phyloP scores from a whole-genome alignment of 441 rosid genomes.

The Populus hybrid region DNA sequence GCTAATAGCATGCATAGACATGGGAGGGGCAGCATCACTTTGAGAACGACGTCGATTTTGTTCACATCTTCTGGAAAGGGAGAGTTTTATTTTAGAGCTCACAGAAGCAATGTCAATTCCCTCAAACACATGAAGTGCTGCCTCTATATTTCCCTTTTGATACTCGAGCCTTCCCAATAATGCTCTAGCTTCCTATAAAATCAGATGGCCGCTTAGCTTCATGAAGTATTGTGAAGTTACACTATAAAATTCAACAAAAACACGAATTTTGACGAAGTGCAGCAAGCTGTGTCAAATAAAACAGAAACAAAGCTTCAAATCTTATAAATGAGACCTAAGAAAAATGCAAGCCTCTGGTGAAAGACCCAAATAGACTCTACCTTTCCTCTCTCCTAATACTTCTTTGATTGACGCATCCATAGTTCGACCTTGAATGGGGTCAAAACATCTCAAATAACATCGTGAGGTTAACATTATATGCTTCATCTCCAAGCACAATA shows the following conservation, averaged over 20 bases:
- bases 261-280: neutral
- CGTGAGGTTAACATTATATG: neutral
- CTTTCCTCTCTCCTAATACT: neutral
- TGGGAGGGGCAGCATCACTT: slow-evolving; percentile 44
- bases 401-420: neutral
- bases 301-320: neutral
- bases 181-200: slow-evolving; percentile 71
- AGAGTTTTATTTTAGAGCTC: slow-evolving; percentile 55
- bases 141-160: slow-evolving; percentile 70
- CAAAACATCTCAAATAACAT: neutral
- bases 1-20: slow-evolving; percentile 77
- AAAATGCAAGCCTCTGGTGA: neutral
- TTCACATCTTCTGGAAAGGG: slow-evolving; percentile 54
- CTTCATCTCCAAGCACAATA: neutral
- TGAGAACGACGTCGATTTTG: slow-evolving; percentile 50
- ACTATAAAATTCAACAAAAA: neutral
- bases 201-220: slow-evolving; percentile 15
- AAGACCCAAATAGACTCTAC: neutral
- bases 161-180: slow-evolving; percentile 70
- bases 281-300: neutral
- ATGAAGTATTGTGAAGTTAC: slow-evolving; percentile 4
- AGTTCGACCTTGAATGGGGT: neutral
- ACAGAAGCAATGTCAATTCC: slow-evolving; percentile 65
- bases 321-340: neutral
- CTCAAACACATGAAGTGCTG: slow-evolving; percentile 77